Evolutionary conservation across 2,329 filamentous ascomycete genomes (phyloP), one percentile per base, ranked within the genome.

Genomic region (Lasiodiplodia sp.): DNA sequence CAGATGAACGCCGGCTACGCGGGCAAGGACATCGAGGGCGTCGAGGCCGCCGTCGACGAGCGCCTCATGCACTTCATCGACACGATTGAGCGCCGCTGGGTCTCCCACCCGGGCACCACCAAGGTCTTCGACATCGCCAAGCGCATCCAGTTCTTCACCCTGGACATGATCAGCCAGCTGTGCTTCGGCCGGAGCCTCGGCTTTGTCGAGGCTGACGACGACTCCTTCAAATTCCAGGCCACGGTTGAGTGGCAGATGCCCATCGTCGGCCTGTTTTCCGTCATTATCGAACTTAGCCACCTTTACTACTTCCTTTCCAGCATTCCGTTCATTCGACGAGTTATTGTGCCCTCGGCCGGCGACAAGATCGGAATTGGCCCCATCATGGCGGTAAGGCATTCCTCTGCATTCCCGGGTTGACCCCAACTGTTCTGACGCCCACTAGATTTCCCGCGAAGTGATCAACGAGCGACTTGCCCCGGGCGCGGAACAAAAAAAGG

Each of bases 181-280:
- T 80, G 79, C 10, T 82, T 82, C 68, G 79, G 79, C 7, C 77
- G 83, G 58, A 74, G 81, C 0, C 86, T 87, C 69, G 85, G 85
- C 12, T 84, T 83, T 70, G 71, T 87, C 1, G 79, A 80, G 16
- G 72, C 78, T 5, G 83, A 87, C 71, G 8, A 49, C 10, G 65
- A 87, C 69, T 77, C 83, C 0, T 84, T 83, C 71, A 81, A 81
- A 60, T 87, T 85, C 71, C 81, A 83, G 16, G 87, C 63, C 14
- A 66, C 63, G n/a, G 52, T 66, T n/a, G 63, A 66, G 11, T 56
- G 18, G 28, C 63, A 66, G 63, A 55, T 66, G 63, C 63, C 63
- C 49, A 66, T 66, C 16, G 60, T 64, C 44, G 47, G 47, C n/a
- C 44, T 64, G 18, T 64, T 64, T 49, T 64, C 60, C 47, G 31